Conservation (phyloP, 1,284 basidiomycete species). For the Ganoderma lingzhi region DNA sequence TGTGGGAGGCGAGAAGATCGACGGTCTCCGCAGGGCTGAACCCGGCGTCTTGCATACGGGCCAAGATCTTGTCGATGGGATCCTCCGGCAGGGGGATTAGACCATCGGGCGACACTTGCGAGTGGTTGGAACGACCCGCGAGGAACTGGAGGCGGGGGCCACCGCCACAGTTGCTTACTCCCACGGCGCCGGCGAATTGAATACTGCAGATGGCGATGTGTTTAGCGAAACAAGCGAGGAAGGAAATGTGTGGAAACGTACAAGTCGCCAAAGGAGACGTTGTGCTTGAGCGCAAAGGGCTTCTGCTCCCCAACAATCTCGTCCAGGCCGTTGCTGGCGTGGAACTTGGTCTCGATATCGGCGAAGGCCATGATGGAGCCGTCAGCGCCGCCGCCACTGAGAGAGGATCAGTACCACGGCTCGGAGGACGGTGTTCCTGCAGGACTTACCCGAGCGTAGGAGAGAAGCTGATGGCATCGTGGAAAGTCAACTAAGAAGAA, state of each 20-base stretch:
- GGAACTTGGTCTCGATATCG: conserved; percentile 37
- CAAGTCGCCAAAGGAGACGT: conserved; percentile 42
- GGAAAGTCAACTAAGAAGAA: conserved; percentile 32
- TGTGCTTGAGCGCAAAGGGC: conserved; percentile 39
- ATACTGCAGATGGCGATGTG: conserved; percentile 29
- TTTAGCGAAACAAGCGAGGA: background rate
- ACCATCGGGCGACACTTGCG: conserved; percentile 35
- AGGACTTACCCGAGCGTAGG: conserved; percentile 34
- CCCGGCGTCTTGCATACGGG: conserved; percentile 38
- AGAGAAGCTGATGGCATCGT: conserved; percentile 35
- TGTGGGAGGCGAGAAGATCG: conserved; percentile 40
- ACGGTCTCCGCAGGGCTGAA: conserved; percentile 41
- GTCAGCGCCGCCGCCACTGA: conserved; percentile 21
- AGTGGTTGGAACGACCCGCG: conserved; percentile 36
- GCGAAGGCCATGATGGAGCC: conserved; percentile 41
- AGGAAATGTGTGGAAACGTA: conserved; percentile 19
- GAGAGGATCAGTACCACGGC: background rate
- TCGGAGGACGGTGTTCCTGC: background rate
- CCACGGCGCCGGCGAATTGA: conserved; percentile 42
- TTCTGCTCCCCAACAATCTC: conserved; percentile 39
- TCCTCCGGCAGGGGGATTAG: conserved; percentile 41
- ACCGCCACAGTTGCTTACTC: conserved; percentile 41
- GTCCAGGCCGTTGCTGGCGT: conserved; percentile 41
- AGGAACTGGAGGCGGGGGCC: conserved; percentile 40
- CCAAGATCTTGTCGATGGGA: conserved; percentile 39